Conservation (phyloP, 75 land plant genomes). For the Chamaecyparis obtusa region DNA sequence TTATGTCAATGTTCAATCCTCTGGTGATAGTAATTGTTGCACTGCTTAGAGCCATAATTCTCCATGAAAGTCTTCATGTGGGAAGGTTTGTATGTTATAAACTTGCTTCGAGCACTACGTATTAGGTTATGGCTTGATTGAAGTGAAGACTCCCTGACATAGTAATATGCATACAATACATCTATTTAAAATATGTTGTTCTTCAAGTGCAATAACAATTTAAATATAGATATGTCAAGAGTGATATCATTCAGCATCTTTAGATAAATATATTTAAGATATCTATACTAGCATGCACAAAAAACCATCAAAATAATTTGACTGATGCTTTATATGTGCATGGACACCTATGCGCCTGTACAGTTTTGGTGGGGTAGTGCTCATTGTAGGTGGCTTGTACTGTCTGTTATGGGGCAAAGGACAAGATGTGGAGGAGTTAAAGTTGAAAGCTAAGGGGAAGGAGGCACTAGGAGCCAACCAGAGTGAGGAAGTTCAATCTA, state of each 20-base stretch:
- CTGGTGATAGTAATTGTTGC: slow-evolving; percentile 34
- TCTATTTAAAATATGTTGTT: too few species aligned
- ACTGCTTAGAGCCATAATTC: slow-evolving; percentile 21
- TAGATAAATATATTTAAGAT: too few species aligned
- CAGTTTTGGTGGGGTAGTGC: neutral
- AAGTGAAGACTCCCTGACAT: too few species aligned
- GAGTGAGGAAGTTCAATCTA: neutral
- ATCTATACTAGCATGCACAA: too few species aligned
- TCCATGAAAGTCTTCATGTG: slow-evolving; percentile 29
- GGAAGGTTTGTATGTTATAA: slow-evolving; percentile 31
- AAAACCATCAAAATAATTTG: too few species aligned
- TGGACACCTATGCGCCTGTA: neutral
- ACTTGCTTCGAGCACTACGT: too few species aligned
- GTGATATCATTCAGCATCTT: too few species aligned
- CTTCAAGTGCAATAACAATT: too few species aligned
- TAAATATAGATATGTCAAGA: too few species aligned
- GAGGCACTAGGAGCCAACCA: neutral
- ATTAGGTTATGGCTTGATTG: too few species aligned
- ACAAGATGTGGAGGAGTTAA: neutral
- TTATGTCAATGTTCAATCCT: slow-evolving; percentile 51
- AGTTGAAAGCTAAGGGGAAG: neutral
- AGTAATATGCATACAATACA: too few species aligned
- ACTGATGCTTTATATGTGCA: neutral
- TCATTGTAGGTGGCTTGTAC: neutral
- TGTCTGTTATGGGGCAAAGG: neutral